These are phyloP conservation scores for Thalassia testudinum DNA, from an alignment of 116 monocot genomes.

Conservation along the genomic window DNA sequence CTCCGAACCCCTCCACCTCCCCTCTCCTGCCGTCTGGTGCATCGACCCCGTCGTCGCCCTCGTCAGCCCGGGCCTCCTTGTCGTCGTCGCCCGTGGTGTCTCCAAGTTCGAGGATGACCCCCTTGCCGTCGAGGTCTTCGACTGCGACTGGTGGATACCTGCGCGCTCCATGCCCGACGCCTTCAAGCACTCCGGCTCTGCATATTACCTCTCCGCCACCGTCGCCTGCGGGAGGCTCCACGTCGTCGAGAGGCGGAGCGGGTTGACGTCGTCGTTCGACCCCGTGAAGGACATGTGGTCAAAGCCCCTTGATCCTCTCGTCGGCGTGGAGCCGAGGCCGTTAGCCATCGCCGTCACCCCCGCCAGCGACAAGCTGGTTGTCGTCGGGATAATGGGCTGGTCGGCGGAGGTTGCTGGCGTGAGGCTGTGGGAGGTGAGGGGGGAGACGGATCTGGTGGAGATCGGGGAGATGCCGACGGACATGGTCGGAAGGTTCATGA, in stretches of 20 bases:
- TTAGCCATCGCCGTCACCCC: constrained; percentile 8
- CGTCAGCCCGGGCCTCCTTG: constrained; percentile 6
- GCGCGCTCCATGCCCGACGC: constrained; percentile 17
- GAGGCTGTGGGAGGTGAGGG: constrained; percentile 17
- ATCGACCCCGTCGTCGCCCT: constrained; percentile 23
- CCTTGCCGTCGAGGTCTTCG: constrained; percentile 14
- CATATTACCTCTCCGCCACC: constrained; percentile 28
- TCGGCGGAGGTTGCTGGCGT: background rate
- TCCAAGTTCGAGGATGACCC: constrained; percentile 17
- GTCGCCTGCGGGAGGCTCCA: constrained; percentile 10
- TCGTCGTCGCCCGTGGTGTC: constrained; percentile 21
- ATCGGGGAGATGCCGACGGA: constrained; percentile 21
- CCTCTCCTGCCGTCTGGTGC: constrained; percentile 16
- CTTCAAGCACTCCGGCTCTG: constrained; percentile 16
- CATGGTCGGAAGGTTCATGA: constrained; percentile 15
- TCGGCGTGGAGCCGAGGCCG: constrained; percentile 1
- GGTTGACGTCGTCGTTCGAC: constrained; percentile 20
- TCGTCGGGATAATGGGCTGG: constrained; percentile 9
- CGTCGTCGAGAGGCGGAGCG: constrained; percentile 18
- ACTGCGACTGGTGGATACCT: constrained; percentile 2
- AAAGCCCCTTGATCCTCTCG: background rate
- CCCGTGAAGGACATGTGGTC: constrained; percentile 19
- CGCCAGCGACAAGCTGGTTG: background rate
- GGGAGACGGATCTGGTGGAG: background rate
- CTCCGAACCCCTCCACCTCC: constrained; percentile 11